Percentiles rank a stretch among this genome's conserved stretches.
Conservation (phyloP, 306 rosid species). For the Rubus idaeus region DNA sequence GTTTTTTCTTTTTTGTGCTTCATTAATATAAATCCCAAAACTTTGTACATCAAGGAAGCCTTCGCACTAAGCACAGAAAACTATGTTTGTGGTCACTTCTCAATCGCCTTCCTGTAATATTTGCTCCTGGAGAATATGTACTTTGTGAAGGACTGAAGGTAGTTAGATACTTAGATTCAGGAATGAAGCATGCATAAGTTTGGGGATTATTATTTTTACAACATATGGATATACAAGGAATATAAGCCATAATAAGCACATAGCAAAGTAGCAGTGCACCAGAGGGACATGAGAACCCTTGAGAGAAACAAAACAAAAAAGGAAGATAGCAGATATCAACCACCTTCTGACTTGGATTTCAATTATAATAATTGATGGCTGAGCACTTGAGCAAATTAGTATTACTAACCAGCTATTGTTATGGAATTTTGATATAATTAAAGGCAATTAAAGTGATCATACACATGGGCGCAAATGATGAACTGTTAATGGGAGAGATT, state of each 20-base stretch:
- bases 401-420: neutral
- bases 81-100: neutral
- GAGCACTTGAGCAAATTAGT: neutral
- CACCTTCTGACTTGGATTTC: neutral
- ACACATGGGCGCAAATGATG: neutral
- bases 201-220: too few relatives aligned
- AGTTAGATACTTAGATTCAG: neutral
- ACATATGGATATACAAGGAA: neutral
- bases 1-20: neutral
- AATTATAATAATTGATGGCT: neutral
- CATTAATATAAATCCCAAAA: neutral
- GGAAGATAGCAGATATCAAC: too few relatives aligned
- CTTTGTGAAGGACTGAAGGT: neutral
- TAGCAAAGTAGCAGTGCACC: neutral
- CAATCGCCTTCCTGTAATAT: neutral
- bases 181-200: neutral
- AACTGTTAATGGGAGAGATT: neutral
- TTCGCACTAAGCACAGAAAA: neutral
- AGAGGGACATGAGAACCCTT: neutral
- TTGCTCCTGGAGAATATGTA: neutral
- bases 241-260: too few relatives aligned
- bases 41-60: neutral
- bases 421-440: neutral
- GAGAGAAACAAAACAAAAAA: neutral
- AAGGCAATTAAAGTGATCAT: neutral